These are phyloP conservation scores for Sugiyamaella castrensis DNA, from an alignment of 1,139 yeast genomes.

Conservation along the genomic window DNA sequence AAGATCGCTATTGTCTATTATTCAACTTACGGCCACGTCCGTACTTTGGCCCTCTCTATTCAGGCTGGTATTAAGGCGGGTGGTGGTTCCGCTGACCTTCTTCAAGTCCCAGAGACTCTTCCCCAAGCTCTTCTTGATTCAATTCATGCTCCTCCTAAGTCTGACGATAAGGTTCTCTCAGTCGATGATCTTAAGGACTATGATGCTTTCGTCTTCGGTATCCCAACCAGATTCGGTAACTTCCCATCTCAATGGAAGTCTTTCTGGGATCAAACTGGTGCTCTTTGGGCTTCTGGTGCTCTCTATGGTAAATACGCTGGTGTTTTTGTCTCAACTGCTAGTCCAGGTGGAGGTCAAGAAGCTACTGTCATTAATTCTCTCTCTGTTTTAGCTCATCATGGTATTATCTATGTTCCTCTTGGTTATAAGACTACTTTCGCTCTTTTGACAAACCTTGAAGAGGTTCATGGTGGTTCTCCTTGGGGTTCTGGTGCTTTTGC, in stretches of 20 bases:
- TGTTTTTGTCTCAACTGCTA: slow-evolving; percentile 70
- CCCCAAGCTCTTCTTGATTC: slow-evolving; percentile 56
- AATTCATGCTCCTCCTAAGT: slow-evolving; percentile 65
- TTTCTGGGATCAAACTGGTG: slow-evolving; percentile 80
- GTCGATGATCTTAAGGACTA: slow-evolving; percentile 54
- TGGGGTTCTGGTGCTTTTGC: slow-evolving; percentile 88
- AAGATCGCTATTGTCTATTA: slow-evolving; percentile 68
- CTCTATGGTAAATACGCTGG: slow-evolving; percentile 75
- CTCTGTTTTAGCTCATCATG: slow-evolving; percentile 74
- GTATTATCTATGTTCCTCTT: slow-evolving; percentile 73
- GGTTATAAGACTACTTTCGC: slow-evolving; percentile 66
- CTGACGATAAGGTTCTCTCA: slow-evolving; percentile 67
- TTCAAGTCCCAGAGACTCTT: slow-evolving; percentile 78
- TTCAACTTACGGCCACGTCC: slow-evolving; percentile 77
- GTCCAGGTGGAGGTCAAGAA: slow-evolving; percentile 85
- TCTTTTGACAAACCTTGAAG: slow-evolving; percentile 56
- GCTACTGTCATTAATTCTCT: slow-evolving; percentile 60
- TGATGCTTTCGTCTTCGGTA: slow-evolving; percentile 74
- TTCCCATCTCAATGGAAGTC: slow-evolving; percentile 77
- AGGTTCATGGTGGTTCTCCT: slow-evolving; percentile 77
- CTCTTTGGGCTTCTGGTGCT: slow-evolving; percentile 74
- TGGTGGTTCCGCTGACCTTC: slow-evolving; percentile 62
- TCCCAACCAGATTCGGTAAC: slow-evolving; percentile 81
- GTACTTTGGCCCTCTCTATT: slow-evolving; percentile 63
- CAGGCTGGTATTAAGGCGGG: slow-evolving; percentile 68